A percentile compares a stretch with the other conserved stretches of the same genome.
Conservation (phyloP, 2,329 filamentous ascomycete species). For the Pestalotiopsis sp. region DNA sequence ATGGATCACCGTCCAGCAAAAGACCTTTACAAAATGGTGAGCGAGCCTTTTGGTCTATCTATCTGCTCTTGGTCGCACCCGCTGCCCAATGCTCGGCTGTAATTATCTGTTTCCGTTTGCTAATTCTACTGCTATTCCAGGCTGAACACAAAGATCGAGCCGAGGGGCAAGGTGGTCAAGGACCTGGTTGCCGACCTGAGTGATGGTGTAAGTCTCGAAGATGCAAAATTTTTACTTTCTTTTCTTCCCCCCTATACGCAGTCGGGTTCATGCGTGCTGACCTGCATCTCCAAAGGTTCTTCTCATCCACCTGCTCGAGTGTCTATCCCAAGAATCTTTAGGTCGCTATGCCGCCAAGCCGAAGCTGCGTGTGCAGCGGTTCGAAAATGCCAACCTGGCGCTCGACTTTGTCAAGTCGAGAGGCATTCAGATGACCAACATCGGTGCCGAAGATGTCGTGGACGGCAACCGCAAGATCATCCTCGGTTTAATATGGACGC, state of each 20-base stretch:
- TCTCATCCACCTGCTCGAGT: constrained; percentile 95
- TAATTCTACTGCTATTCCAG: constrained; percentile 45
- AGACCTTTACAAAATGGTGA: constrained; percentile 98
- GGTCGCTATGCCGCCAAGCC: constrained; percentile 96
- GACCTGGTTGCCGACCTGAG: constrained; percentile 89
- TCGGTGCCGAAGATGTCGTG: constrained; percentile 96
- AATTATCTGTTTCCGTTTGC: neutral
- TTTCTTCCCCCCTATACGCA: neutral
- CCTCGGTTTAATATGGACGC: constrained; percentile 93
- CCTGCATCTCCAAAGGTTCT: constrained; percentile 64
- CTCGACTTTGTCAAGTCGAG: constrained; percentile 90
- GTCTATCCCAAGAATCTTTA: constrained; percentile 90
- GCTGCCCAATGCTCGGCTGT: neutral
- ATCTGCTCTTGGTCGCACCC: constrained; percentile 10
- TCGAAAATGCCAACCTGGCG: constrained; percentile 96
- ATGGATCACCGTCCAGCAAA: constrained; percentile 87
- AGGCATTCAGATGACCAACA: constrained; percentile 97
- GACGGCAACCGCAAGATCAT: constrained; percentile 98
- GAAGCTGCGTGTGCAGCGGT: constrained; percentile 92
- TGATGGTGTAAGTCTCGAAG: constrained; percentile 74
- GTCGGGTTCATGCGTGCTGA: constrained; percentile 3
- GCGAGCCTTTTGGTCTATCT: constrained; percentile 21
- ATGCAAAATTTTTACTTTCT: neutral
- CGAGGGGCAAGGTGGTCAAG: constrained; percentile 76
- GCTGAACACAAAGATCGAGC: constrained; percentile 94